A percentile compares a stretch with the other conserved stretches of the same genome.
Evolutionary conservation across 1,284 basidiomycete genomes (phyloP).

Genomic region (Xanthoconium separans): DNA sequence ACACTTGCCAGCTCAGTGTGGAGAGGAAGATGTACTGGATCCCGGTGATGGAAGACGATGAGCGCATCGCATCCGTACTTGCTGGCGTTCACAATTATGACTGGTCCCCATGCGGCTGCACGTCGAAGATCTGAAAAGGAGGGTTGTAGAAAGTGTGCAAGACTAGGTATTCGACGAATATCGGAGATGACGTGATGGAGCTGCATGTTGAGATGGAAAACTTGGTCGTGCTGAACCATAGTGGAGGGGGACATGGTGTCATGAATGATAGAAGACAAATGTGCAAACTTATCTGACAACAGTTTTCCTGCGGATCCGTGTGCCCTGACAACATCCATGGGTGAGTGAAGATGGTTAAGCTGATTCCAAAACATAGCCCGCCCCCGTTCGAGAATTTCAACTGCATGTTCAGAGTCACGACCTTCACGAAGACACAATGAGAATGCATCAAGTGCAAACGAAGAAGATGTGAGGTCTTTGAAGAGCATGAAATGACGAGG

Average conservation of each 20-base stretch:
- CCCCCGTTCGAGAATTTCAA: background rate
- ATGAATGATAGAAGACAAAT: too few species aligned
- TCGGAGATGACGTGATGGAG: background rate
- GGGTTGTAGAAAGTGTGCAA: background rate
- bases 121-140: too few species aligned
- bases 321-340: too few species aligned
- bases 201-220: background rate
- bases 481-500: too few species aligned
- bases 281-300: too few species aligned
- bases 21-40: background rate
- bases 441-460: too few species aligned
- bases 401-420: background rate
- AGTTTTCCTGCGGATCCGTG: too few species aligned
- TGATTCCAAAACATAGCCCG: background rate
- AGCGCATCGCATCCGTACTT: background rate
- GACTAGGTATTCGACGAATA: background rate
- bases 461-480: too few species aligned
- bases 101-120: background rate
- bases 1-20: background rate
- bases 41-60: background rate
- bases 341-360: too few species aligned
- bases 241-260: too few species aligned
- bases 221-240: too few species aligned
- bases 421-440: too few species aligned
- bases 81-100: background rate